A percentile compares a stretch with the other conserved stretches of the same genome.
Evolutionary conservation across 345 rosid genomes (phyloP).

Genomic region (Streptanthus diversifolius): DNA sequence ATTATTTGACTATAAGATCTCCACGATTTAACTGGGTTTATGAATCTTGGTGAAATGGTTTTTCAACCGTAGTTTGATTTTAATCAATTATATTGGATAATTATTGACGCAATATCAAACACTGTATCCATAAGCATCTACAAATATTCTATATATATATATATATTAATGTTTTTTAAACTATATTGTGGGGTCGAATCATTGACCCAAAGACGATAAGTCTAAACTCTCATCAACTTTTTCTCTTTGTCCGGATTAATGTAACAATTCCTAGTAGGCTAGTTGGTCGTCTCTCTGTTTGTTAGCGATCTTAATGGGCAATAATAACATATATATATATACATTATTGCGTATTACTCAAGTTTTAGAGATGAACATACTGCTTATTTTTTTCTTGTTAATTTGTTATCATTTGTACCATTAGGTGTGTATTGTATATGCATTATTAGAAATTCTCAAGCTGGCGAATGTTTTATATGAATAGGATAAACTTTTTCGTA

Average conservation of each 20-base stretch:
- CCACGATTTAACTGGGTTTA: background rate
- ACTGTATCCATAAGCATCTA: background rate
- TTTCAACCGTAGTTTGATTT: background rate
- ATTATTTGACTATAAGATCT: background rate
- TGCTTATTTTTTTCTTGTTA: background rate
- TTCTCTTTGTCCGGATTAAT: slow-evolving; percentile 23
- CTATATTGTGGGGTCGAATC: slow-evolving; percentile 17
- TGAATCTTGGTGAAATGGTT: background rate
- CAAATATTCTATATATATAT: background rate
- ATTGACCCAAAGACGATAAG: slow-evolving; percentile 20
- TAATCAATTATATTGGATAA: background rate
- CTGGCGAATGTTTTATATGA: slow-evolving; percentile 1
- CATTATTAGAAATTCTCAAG: background rate
- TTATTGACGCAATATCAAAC: slow-evolving; percentile 1
- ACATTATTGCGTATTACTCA: slow-evolving; percentile 3
- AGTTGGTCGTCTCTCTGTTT: slow-evolving; percentile 12
- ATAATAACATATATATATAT: background rate
- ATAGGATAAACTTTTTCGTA: background rate
- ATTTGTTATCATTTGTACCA: background rate
- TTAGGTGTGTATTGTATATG: background rate
- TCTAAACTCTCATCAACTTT: slow-evolving; percentile 18
- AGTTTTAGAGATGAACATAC: background rate
- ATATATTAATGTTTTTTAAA: background rate
- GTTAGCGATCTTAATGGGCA: background rate
- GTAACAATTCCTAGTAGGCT: slow-evolving; percentile 22